Conservation (phyloP, 2,329 filamentous ascomycete genomes). For the Camptophora hylomeconis region DNA sequence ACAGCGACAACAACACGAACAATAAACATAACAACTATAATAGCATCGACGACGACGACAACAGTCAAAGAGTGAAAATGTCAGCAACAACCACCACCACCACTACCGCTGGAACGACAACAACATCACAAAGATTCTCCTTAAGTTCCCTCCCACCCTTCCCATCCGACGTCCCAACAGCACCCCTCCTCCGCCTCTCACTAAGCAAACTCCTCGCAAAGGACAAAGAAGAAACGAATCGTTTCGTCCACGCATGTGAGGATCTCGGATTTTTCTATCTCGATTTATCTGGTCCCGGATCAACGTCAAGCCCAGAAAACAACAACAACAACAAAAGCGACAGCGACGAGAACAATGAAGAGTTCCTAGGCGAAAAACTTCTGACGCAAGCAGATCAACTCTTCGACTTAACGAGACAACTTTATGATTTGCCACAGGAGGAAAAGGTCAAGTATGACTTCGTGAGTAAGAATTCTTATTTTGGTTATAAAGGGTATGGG, state of each 20-base stretch:
- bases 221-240: constrained; percentile 23
- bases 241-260: constrained; percentile 27
- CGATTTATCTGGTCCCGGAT: constrained; percentile 27
- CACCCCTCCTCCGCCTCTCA: constrained; percentile 31
- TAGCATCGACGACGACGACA: too few species aligned
- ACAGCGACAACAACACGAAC: too few species aligned
- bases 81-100: too few species aligned
- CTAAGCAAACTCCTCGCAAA: constrained; percentile 25
- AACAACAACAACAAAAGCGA: too few species aligned
- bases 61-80: too few species aligned
- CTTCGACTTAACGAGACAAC: constrained; percentile 31
- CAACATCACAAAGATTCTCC: too few species aligned
- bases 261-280: constrained; percentile 47
- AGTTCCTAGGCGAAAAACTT: constrained; percentile 30
- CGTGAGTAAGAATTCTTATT: constrained; percentile 36
- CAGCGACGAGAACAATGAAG: too few species aligned
- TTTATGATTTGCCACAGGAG: constrained; percentile 36
- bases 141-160: constrained; percentile 26
- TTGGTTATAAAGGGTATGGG: constrained; percentile 40
- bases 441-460: constrained; percentile 46
- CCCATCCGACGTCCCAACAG: constrained; percentile 28
- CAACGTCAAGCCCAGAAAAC: too few species aligned
- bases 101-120: too few species aligned
- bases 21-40: too few species aligned
- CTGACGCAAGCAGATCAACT: constrained; percentile 32